Conservation (phyloP, 2,329 filamentous ascomycete genomes). For the Ceratocystis huliohia region DNA sequence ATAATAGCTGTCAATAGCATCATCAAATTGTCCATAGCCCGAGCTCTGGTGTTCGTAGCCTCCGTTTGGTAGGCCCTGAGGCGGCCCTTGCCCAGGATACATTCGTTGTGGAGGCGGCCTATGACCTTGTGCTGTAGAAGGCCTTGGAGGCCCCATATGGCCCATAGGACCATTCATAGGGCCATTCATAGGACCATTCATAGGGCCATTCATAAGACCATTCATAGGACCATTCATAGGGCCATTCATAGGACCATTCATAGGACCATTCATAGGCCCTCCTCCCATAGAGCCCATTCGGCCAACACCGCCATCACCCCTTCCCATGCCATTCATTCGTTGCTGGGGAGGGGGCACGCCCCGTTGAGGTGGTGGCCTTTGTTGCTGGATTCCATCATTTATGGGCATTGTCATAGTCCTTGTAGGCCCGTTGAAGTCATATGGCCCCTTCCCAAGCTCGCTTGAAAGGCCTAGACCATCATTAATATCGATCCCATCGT, state of each 20-base stretch:
- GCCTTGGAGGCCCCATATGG: constrained; percentile 24
- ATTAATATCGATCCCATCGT: constrained; percentile 27
- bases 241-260: neutral
- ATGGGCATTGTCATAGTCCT: constrained; percentile 51
- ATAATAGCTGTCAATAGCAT: constrained; percentile 25
- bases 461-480: constrained; percentile 28
- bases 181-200: constrained; percentile 2
- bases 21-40: constrained; percentile 22
- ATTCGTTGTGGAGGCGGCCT: constrained; percentile 41
- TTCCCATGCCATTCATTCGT: constrained; percentile 35
- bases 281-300: constrained; percentile 30
- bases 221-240: neutral
- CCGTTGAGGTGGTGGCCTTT: constrained; percentile 25
- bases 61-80: constrained; percentile 24
- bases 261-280: constrained; percentile 24
- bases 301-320: constrained; percentile 28
- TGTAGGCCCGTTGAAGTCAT: constrained; percentile 39
- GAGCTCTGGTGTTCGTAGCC: constrained; percentile 17
- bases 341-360: constrained; percentile 25
- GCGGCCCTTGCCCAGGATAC: constrained; percentile 36
- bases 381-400: constrained; percentile 32
- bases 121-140: constrained; percentile 42
- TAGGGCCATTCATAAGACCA: neutral
- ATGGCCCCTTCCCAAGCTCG: constrained; percentile 22
- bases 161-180: constrained; percentile 10